phyloP scores from a whole-genome alignment of 78 protist genomes.

The Polysphondylium violaceum region DNA sequence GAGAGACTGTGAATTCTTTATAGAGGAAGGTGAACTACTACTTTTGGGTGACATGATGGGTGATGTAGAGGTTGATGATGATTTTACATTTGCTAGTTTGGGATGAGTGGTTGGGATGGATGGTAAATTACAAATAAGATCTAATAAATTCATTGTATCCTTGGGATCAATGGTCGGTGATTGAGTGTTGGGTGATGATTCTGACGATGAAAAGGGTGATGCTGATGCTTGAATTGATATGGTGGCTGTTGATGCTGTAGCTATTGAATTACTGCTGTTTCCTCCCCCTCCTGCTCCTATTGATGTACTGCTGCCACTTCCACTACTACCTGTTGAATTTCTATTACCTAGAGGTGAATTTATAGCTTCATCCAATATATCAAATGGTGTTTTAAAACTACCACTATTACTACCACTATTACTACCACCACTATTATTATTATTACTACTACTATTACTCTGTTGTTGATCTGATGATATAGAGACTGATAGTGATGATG shows the following conservation, averaged over 20 bases:
- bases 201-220: conserved; percentile 4
- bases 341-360: conserved; percentile 28
- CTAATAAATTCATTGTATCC: conserved; percentile 23
- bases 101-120: neutral
- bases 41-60: conserved; percentile 6
- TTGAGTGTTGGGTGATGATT: neutral
- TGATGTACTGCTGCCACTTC: neutral
- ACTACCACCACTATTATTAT: neutral
- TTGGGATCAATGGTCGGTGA: neutral
- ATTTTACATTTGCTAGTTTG: neutral
- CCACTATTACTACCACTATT: neutral
- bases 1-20: neutral
- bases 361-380: conserved; percentile 15
- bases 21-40: neutral
- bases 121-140: conserved; percentile 18
- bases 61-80: neutral
- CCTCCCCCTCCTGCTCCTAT: neutral
- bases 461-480: neutral
- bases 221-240: neutral
- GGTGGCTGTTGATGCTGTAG: conserved; percentile 1
- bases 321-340: conserved; percentile 12
- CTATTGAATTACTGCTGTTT: neutral
- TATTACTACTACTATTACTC: neutral
- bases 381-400: neutral
- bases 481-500: neutral